Evolutionary conservation across 2,329 filamentous ascomycete genomes (phyloP), one percentile per base, ranked within the genome.

Genomic region (Aureobasidium mangrovei): DNA sequence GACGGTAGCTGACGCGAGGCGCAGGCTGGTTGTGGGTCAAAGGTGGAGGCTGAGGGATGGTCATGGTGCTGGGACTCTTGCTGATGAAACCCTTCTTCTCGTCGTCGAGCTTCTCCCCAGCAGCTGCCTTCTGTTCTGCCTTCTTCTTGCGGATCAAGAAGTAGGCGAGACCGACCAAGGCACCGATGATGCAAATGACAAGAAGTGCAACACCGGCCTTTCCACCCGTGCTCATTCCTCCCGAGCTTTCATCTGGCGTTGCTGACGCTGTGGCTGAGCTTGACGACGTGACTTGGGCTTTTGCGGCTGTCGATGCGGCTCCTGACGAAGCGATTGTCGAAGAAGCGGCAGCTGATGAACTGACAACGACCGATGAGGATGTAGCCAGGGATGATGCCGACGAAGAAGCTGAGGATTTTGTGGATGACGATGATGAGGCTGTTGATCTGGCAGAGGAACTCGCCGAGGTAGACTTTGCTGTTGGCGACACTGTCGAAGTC

Each of bases 131-230:
- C 72, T 65, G 58, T 59, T 78, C 73, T 67, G 84, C 81, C 77
- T 85, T 87, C 75, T 85, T 88, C 65, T 82, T 81, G 61, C 79
- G 84, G 66, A 90, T 79, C 57, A 88, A 68, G 68, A 94, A 83
- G 65, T 88, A 85, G 24, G 86, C 75, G 26, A 86, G 67, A n/a
- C 83, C 73, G 31, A 82, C 80, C 28, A 93, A 67, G 2, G 84
- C 69, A 32, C 84, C 79, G 28, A 95, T 62, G 46, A 80, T 81
- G 5, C 85, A 75, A 32, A 96, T 71, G 45, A 94, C 81, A 64
- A 90, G 91, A 65, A 96, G 83, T 4, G 85, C 88, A 58, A 96
- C 80, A 57, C 93, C 93, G 41, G 89, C 91, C 70, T 89, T 93
- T 57, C 72, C 66, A 55, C 77, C 66, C 49, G 67, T 66, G 45